Base-by-base conservation (phyloP, 257 asterid genomes). In the Nicotiana undulata region DNA sequence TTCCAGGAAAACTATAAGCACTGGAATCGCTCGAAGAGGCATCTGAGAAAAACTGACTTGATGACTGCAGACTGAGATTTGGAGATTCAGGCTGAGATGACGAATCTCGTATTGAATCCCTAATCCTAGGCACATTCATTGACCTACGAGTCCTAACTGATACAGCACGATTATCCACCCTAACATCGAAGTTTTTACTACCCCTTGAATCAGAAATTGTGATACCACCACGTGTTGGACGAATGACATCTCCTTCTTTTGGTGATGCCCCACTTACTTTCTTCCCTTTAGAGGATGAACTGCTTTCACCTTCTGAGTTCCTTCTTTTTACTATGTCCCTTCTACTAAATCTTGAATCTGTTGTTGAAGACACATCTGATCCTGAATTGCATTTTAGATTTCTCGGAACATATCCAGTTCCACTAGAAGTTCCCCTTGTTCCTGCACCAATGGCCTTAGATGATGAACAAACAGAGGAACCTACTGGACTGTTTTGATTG, bases 291-390 rank as follows among this genome's bases (percentile, higher is more conserved):
- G 61, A 63, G 63, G 93, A 85, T 6, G 82, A 84, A 80, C 90
- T 87, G 82, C 88, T 90, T 85, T 89, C 96, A 63, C 89, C 86
- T 79, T 85, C 97, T 4, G 87, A 81, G 74, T 81, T 85, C 84
- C 88, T 86, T 82, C 81, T 91, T 81, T 81, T 92, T 64, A 84
- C 78, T 24, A 72, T 72, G 61, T 49, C 61, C 78, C 15, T 49
- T 49, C 78, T 74, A 49, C 78, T 67, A 70, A 85, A 79, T 52
- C 86, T 89, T n/a, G 94, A 65, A 63, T 90, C 86, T 17, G 79
- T 83, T 13, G 85, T 63, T 58, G 61, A 74, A 77, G 88, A 63
- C 79, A 76, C 86, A 82, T 84, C 89, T 9, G 96, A 85, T 49
- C 44, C 76, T 24, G 93, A 84, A 55, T 77, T 87, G 82, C 86